Evolutionary conservation across 176 grass and related monocot genomes (phyloP), one percentile per base, ranked within the genome.

Genomic region (Musa troglodytarum): DNA sequence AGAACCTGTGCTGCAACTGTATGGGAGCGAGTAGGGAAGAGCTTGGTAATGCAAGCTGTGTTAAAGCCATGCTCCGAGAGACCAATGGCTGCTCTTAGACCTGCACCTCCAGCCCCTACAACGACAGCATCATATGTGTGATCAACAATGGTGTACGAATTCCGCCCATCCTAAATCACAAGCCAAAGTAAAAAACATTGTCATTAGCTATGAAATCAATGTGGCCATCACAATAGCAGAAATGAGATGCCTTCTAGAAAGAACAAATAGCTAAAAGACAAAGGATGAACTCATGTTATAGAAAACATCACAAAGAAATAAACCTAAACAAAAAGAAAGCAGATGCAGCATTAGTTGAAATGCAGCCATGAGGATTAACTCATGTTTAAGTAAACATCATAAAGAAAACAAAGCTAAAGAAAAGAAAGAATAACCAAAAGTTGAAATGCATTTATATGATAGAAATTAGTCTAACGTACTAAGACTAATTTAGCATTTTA

Each of bases 21-120:
- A 74, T 97, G 93, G 7, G 93, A 97, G 24, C 93, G 93, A 59
- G 93, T 97, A 50, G 93, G 93, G 80, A 97, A 97, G 76, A 97
- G 89, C 83, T 97, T 97, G 71, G 93, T 97, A 74, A 97, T 87
- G 87, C 93, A 97, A 14, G 93, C 93, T 16, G 93, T 97, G 78
- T 97, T 97, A 81, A 97, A 97, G 0, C 93, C 90, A 50, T 97
- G 90, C 77, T 97, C 93, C 0, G 93, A 97, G 57, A 97, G 88
- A 8, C 93, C 93, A 80, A 97, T 97, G 43, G 93, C 93, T 2
- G 93, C 90, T 62, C 93, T 82, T 4, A 97, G 89, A 20, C 93
- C 93, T 20, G 93, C 93, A 51, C 93, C 93, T 23, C 93, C 93
- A 56, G 93, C 93, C 17, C 93, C 93, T 57, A 97, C 89, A 10